A percentile compares a stretch with the other conserved stretches of the same genome.
phyloP scores from a whole-genome alignment of 768 basidiomycete species.

The Agaricus subrufescens region DNA sequence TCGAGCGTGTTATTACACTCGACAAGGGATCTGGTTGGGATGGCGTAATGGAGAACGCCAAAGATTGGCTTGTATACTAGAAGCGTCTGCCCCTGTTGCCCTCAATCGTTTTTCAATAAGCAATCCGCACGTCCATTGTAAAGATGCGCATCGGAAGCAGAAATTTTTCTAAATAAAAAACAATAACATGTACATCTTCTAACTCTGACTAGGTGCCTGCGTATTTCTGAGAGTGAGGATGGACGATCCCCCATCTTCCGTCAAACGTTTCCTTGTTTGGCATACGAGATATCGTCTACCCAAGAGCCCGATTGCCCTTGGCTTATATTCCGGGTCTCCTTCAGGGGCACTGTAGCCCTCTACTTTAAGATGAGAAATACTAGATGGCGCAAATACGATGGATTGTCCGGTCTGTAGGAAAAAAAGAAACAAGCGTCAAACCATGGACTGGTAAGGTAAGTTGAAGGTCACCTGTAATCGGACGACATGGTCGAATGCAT shows the following conservation, averaged over 20 bases:
- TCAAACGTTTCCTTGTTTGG: conserved; percentile 59
- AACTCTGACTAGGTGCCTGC: neutral
- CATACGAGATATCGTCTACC: conserved; percentile 56
- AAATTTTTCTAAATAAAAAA: no score
- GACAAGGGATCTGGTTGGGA: conserved; percentile 18
- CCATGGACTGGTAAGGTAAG: neutral
- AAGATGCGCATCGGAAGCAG: no score
- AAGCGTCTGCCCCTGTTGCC: neutral
- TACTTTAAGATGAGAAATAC: conserved; percentile 36
- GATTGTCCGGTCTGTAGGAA: conserved; percentile 61
- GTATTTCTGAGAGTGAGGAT: conserved; percentile 34
- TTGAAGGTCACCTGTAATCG: conserved; percentile 46
- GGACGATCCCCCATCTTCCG: conserved; percentile 62
- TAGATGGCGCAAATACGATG: conserved; percentile 63
- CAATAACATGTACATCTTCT: neutral
- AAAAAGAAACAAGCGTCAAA: neutral
- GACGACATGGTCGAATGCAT: conserved; percentile 65
- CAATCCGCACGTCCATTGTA: no score
- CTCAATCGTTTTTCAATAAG: neutral
- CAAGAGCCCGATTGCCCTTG: conserved; percentile 29
- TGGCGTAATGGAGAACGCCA: conserved; percentile 15
- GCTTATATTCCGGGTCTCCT: neutral
- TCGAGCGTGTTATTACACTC: conserved; percentile 33
- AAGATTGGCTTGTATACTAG: conserved; percentile 22
- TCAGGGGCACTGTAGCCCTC: neutral